A percentile compares a stretch with the other conserved stretches of the same genome.
phyloP scores from a whole-genome alignment of 371 early-diverging fungal species.

The Dinochytrium kinnereticum region DNA sequence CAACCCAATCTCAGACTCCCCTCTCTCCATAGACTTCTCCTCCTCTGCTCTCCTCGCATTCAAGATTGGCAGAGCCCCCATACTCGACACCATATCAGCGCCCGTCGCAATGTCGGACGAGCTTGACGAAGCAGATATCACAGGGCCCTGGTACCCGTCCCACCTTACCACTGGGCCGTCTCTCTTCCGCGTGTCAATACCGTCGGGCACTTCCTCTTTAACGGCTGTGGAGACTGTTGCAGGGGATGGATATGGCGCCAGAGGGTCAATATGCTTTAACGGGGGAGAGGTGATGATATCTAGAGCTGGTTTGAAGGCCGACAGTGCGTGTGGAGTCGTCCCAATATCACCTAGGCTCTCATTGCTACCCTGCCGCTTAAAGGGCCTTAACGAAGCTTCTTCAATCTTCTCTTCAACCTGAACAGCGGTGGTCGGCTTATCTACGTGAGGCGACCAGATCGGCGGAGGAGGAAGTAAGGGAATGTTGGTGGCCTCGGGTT shows the following conservation, averaged over 20 bases:
- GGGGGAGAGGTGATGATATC: background rate
- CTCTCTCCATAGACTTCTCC: background rate
- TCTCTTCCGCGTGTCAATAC: background rate
- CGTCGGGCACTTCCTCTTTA: background rate
- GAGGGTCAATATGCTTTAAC: background rate
- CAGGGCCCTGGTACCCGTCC: constrained; percentile 9
- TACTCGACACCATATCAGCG: background rate
- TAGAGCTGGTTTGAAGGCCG: background rate
- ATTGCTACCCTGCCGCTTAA: background rate
- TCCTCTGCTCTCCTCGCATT: background rate
- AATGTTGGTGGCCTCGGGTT: too few relatives aligned
- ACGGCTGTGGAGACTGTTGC: background rate
- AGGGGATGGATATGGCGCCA: background rate
- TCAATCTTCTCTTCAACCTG: background rate
- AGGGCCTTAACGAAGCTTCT: background rate
- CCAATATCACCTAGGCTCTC: background rate
- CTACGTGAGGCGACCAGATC: background rate
- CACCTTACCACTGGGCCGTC: background rate
- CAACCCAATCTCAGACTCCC: background rate
- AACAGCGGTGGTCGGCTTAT: background rate
- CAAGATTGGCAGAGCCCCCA: background rate
- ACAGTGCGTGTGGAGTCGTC: background rate
- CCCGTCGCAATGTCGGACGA: constrained; percentile 1
- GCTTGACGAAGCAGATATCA: background rate
- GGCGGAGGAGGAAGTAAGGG: too few relatives aligned